Conservation (phyloP, 768 basidiomycete genomes). For the Psilocybe cyanescens region DNA sequence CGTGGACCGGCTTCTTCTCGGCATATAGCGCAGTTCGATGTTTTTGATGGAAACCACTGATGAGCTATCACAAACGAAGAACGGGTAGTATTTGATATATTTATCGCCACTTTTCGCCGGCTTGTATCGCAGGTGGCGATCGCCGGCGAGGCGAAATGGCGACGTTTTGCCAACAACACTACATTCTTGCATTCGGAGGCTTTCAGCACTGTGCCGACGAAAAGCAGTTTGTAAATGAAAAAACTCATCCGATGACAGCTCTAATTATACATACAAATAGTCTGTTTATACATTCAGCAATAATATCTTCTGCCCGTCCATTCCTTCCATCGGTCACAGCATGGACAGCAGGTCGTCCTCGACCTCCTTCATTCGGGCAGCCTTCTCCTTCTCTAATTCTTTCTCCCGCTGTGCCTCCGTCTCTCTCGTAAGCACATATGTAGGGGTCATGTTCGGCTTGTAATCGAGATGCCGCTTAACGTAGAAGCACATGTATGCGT, state of each 20-base stretch:
- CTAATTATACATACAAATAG: background rate
- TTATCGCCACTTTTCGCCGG: too few relatives aligned
- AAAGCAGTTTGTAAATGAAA: background rate
- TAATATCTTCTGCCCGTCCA: background rate
- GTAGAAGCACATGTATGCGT: slow-evolving; percentile 95
- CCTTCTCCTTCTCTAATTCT: slow-evolving; percentile 49
- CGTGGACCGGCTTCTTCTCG: too few relatives aligned
- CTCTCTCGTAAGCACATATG: slow-evolving; percentile 68
- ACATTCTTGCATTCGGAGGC: background rate
- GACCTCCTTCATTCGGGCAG: slow-evolving; percentile 58
- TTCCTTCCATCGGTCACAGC: background rate
- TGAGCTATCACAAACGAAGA: too few relatives aligned
- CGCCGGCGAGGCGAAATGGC: too few relatives aligned
- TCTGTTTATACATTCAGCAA: background rate
- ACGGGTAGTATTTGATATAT: too few relatives aligned
- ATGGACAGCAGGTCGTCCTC: slow-evolving; percentile 51
- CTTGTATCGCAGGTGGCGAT: too few relatives aligned
- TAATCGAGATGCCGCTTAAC: slow-evolving; percentile 90
- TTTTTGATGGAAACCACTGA: too few relatives aligned
- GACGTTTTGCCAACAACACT: too few relatives aligned
- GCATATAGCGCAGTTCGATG: too few relatives aligned
- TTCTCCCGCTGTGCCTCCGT: slow-evolving; percentile 60
- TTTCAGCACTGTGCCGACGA: background rate
- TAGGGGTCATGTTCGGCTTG: slow-evolving; percentile 68
- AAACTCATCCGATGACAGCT: background rate